Percentiles rank a stretch among this genome's conserved stretches.
phyloP scores from a whole-genome alignment of 2,329 filamentous ascomycete genomes.

The Emericellopsis atlantica region DNA sequence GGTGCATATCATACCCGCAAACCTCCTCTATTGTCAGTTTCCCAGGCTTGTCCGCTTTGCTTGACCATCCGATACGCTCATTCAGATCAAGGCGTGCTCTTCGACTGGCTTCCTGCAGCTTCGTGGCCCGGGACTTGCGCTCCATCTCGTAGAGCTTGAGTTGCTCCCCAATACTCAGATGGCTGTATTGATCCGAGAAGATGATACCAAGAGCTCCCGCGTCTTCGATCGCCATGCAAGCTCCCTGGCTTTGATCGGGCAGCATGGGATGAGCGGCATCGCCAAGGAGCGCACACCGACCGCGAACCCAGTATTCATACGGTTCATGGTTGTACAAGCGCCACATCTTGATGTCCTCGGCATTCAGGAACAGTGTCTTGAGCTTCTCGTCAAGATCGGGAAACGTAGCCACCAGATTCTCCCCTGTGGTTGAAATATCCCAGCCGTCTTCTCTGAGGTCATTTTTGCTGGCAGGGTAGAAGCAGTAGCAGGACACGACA shows the following conservation, averaged over 20 bases:
- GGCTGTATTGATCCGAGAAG: slow-evolving; percentile 28
- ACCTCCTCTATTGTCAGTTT: slow-evolving; percentile 51
- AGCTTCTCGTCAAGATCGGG: slow-evolving; percentile 43
- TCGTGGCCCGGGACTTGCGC: slow-evolving; percentile 33
- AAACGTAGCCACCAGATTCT: slow-evolving; percentile 43
- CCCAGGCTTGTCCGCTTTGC: slow-evolving; percentile 38
- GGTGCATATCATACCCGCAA: slow-evolving; percentile 31
- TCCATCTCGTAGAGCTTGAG: slow-evolving; percentile 34
- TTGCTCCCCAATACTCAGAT: slow-evolving; percentile 25
- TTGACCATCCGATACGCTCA: slow-evolving; percentile 42
- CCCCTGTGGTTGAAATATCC: slow-evolving; percentile 34
- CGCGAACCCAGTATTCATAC: slow-evolving; percentile 37
- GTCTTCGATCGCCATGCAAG: slow-evolving; percentile 54
- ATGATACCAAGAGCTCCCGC: slow-evolving; percentile 46
- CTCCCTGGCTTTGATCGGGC: slow-evolving; percentile 54
- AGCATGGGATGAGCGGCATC: slow-evolving; percentile 57
- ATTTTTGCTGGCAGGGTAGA: slow-evolving; percentile 45
- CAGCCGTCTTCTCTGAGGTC: slow-evolving; percentile 44
- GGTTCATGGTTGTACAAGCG: slow-evolving; percentile 30
- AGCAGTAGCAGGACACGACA: slow-evolving; percentile 52
- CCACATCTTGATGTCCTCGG: slow-evolving; percentile 50
- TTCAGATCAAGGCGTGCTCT: slow-evolving; percentile 41
- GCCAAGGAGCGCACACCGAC: slow-evolving; percentile 39
- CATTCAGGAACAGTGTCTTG: slow-evolving; percentile 37
- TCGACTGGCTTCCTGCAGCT: slow-evolving; percentile 36